Percentiles rank a stretch among this genome's conserved stretches.
Evolutionary conservation across 495 filamentous ascomycete species (phyloP).

Genomic region (Emericellopsis terricola): DNA sequence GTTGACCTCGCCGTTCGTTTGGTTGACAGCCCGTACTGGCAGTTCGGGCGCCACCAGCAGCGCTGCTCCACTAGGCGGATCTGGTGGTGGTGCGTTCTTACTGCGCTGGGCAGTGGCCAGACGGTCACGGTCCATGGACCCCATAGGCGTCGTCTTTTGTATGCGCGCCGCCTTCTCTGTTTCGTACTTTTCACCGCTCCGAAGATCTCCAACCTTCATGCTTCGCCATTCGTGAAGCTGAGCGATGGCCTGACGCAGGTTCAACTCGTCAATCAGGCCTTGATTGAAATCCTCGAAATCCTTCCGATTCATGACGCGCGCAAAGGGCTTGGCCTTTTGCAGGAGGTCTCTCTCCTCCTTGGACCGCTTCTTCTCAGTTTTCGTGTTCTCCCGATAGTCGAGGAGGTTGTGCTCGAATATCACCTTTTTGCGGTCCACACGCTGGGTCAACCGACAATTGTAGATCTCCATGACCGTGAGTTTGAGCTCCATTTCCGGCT

Average conservation of each 20-base stretch:
- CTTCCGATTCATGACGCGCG: conserved; percentile 83
- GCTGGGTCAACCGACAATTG: conserved; percentile 75
- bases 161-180: conserved; percentile 64
- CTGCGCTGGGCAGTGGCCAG: conserved; percentile 43
- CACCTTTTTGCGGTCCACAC: conserved; percentile 90
- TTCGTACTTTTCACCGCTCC: conserved; percentile 86
- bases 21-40: conserved; percentile 27
- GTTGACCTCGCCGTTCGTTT: conserved; percentile 9
- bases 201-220: conserved; percentile 63
- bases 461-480: conserved; percentile 98
- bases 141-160: conserved; percentile 50
- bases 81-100: conserved; percentile 40
- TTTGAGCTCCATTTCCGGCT: conserved; percentile 93
- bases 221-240: conserved; percentile 92
- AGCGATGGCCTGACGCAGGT: conserved; percentile 70
- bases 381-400: conserved; percentile 78
- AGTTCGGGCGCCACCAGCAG: conserved; percentile 64
- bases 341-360: conserved; percentile 86
- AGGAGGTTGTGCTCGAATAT: conserved; percentile 89
- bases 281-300: conserved; percentile 79
- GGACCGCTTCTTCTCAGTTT: conserved; percentile 78
- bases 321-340: conserved; percentile 89
- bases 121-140: conserved; percentile 61
- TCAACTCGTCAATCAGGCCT: conserved; percentile 74
- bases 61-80: conserved; percentile 51